Conservation (phyloP, 495 filamentous ascomycete genomes). For the Cenococcum geophilum region DNA sequence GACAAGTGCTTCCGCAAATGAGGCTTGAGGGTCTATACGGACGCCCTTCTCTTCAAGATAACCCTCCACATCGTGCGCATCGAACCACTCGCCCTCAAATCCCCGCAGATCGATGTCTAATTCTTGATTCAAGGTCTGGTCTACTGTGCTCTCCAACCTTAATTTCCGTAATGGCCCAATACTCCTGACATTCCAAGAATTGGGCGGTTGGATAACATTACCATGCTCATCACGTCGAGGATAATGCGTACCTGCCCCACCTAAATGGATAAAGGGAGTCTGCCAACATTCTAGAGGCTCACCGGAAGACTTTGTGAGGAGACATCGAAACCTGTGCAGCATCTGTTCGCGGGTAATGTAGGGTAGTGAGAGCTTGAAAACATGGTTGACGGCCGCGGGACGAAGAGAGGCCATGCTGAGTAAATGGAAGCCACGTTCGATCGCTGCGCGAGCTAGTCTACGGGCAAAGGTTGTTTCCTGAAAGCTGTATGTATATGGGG, state of each 20-base stretch:
- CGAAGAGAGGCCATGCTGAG: conserved; percentile 50
- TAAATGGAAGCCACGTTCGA: conserved; percentile 60
- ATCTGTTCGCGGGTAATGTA: conserved; percentile 50
- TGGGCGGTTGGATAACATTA: conserved; percentile 24
- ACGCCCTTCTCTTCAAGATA: conserved; percentile 58
- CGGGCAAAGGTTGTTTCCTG: conserved; percentile 67
- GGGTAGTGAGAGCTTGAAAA: conserved; percentile 62
- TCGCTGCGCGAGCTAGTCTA: conserved; percentile 57
- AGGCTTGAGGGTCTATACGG: conserved; percentile 47
- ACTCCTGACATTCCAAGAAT: conserved; percentile 36
- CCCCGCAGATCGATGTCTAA: conserved; percentile 28
- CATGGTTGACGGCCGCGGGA: conserved; percentile 45
- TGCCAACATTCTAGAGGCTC: conserved; percentile 54
- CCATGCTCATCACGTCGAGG: conserved; percentile 37
- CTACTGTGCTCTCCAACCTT: conserved; percentile 36
- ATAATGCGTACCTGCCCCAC: conserved; percentile 64
- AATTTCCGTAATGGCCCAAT: conserved; percentile 35
- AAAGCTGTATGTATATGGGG: conserved; percentile 46
- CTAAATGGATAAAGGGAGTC: conserved; percentile 59
- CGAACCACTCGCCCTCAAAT: conserved; percentile 64
- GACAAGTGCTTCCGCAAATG: conserved; percentile 48
- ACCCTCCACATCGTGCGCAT: conserved; percentile 64
- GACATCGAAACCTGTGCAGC: conserved; percentile 40
- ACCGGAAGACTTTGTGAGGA: conserved; percentile 39
- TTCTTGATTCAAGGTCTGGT: conserved; percentile 23